Evolutionary conservation across 768 basidiomycete genomes (phyloP).

Genomic region (Termitomyces sp.): DNA sequence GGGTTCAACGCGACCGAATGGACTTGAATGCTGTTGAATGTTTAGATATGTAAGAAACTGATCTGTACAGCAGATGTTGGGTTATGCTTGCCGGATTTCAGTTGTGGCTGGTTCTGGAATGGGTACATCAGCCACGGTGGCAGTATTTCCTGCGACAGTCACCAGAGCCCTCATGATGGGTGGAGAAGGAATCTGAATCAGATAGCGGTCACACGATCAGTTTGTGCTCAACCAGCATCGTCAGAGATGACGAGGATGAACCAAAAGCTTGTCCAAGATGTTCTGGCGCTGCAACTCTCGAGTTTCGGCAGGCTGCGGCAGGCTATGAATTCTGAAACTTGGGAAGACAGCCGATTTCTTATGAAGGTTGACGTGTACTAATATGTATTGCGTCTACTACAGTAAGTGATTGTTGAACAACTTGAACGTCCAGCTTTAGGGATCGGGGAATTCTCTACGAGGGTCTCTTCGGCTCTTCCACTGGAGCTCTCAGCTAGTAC

Average conservation of each 20-base stretch:
- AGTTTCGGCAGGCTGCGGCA: no score
- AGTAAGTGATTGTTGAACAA: no score
- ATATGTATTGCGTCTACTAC: no score
- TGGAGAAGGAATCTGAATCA: not conserved
- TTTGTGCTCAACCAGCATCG: not conserved
- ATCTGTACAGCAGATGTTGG: not conserved
- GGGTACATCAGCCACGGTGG: constrained; percentile 21
- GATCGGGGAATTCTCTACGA: no score
- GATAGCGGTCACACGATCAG: not conserved
- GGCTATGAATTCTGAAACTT: no score
- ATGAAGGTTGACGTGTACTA: no score
- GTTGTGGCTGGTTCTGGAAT: constrained; percentile 23
- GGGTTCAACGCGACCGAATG: constrained; percentile 31
- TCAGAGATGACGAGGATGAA: not conserved
- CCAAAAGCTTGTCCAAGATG: no score
- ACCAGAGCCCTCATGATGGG: constrained; percentile 22
- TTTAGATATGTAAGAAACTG: not conserved
- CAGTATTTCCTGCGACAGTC: constrained; percentile 24
- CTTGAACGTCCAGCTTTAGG: no score
- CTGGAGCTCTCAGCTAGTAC: no score
- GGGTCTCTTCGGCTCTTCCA: no score
- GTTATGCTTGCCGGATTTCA: constrained; percentile 25
- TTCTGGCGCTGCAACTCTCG: no score
- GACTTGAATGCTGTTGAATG: constrained; percentile 22
- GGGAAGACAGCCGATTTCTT: no score